Evolutionary conservation across 2,329 filamentous ascomycete genomes (phyloP), one percentile per base, ranked within the genome.

Genomic region (Gnomoniopsis sp.): DNA sequence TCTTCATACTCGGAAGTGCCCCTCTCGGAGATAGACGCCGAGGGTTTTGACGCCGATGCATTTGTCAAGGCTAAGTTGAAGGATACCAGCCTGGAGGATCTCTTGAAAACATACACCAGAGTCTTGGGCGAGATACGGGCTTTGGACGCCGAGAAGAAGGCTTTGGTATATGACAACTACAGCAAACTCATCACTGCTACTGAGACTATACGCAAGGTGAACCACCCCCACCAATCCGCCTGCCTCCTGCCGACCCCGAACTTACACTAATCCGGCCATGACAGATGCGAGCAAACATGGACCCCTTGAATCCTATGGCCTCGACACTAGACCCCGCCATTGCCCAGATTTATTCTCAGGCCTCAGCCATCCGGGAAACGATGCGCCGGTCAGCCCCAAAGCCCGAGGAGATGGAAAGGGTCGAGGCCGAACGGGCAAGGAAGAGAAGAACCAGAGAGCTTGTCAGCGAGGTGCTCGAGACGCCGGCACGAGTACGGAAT

Each of bases 161-260:
- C 93, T 1, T 77, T 99, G 62, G 95, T 99, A 4, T 99, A 99
- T 72, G 93, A 99, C 72, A 99, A 99, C 71, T 99, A 98, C 74
- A 95, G 89, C 66, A 98, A 98, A 75, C 77, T 99, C 65, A 97
- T 99, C 65, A 85, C 88, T n/a, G 95, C 95, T 1, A 97, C 96
- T 12, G 93, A 96, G 73, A 98, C 93, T 3, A 99, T 99, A 68
- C 84, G 90, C 52, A 91, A 90, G 76, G 84, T 85, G 65, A 22
- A 72, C 62, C 41, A 14, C 14, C 11, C 23, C 51, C 26, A 38
- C 12, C 3, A 1, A 38, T n/a, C 21, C 10, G 44, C 44, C 46
- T 55, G 4, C 6, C n/a, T 21, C 6, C 3, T 49, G 14, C 14
- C 22, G 3, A 12, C 30, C 36, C 2, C 11, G 7, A 10, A 11